A percentile compares a stretch with the other conserved stretches of the same genome.
phyloP scores from a whole-genome alignment of 306 rosid species.

The Bauhinia variegata region DNA sequence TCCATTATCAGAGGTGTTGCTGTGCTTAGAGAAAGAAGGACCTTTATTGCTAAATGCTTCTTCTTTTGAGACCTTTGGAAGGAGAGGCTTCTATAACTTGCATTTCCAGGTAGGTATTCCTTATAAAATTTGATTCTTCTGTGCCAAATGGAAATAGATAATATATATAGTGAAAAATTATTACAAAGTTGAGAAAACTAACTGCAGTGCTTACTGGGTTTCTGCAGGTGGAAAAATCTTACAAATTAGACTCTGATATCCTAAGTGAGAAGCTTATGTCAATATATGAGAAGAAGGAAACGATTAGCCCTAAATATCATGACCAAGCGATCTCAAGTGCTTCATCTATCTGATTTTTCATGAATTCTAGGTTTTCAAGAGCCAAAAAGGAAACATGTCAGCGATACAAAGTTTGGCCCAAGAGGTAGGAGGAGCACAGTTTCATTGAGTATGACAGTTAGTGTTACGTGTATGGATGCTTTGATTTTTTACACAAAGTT shows the following conservation, averaged over 20 bases:
- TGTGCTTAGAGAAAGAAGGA: constrained; percentile 47
- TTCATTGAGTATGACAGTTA: too few species aligned
- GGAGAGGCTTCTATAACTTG: constrained; percentile 43
- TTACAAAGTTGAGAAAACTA: not conserved
- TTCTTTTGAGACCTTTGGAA: constrained; percentile 49
- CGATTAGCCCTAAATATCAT: not conserved
- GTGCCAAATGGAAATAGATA: not conserved
- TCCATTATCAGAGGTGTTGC: constrained; percentile 39
- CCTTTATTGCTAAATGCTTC: constrained; percentile 46
- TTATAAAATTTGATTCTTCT: not conserved
- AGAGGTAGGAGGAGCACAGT: too few species aligned
- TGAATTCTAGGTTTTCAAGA: too few species aligned
- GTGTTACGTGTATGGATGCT: too few species aligned
- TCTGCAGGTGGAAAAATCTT: constrained; percentile 27
- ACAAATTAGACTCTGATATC: constrained; percentile 21
- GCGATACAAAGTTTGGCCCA: too few species aligned
- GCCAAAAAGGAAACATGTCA: too few species aligned
- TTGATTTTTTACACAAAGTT: too few species aligned
- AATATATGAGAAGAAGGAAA: not conserved
- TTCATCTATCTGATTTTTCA: too few species aligned
- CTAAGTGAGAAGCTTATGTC: constrained; percentile 22
- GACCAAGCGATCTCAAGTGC: too few species aligned
- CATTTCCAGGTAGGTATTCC: constrained; percentile 50
- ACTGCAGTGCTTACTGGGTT: not conserved
- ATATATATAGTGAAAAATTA: too few species aligned